Conservation (phyloP, 768 basidiomycete genomes). For the Leccinum ochraceum region DNA sequence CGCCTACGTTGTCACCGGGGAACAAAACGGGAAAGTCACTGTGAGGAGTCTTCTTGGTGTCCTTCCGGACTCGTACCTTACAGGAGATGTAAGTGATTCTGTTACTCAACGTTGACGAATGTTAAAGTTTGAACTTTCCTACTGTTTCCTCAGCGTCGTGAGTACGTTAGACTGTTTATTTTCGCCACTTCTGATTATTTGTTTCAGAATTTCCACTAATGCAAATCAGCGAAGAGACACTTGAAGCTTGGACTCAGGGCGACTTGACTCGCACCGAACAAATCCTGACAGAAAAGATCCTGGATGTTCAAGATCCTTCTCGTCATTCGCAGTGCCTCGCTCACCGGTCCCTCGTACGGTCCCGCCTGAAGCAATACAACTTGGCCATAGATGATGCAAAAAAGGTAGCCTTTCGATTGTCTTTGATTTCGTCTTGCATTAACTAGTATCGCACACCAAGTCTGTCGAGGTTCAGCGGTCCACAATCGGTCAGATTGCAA, state of each 20-base stretch:
- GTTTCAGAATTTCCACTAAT: not conserved
- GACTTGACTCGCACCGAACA: not conserved
- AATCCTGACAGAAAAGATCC: not conserved
- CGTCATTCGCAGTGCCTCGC: not conserved
- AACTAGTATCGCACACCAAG: not conserved
- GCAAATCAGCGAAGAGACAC: not conserved
- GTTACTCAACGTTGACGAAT: not conserved
- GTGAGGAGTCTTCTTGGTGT: not conserved
- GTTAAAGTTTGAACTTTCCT: not conserved
- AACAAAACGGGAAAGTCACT: not conserved
- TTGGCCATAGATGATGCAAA: slow-evolving; percentile 7
- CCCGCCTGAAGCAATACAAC: not conserved
- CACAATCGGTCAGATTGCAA: slow-evolving; percentile 11
- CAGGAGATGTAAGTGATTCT: not conserved
- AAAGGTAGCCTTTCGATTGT: not conserved
- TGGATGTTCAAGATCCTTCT: too few species aligned
- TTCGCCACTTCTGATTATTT: not conserved
- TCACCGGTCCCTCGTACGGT: not conserved
- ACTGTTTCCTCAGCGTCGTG: not conserved
- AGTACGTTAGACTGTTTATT: not conserved
- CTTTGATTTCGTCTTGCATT: not conserved
- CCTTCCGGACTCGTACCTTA: not conserved
- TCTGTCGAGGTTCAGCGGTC: slow-evolving; percentile 10
- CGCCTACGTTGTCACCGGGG: not conserved
- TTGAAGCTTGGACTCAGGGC: not conserved